These are phyloP conservation scores for Simplicillium aogashimaense DNA, from an alignment of 2,329 filamentous ascomycete species.

Conservation along the genomic window DNA sequence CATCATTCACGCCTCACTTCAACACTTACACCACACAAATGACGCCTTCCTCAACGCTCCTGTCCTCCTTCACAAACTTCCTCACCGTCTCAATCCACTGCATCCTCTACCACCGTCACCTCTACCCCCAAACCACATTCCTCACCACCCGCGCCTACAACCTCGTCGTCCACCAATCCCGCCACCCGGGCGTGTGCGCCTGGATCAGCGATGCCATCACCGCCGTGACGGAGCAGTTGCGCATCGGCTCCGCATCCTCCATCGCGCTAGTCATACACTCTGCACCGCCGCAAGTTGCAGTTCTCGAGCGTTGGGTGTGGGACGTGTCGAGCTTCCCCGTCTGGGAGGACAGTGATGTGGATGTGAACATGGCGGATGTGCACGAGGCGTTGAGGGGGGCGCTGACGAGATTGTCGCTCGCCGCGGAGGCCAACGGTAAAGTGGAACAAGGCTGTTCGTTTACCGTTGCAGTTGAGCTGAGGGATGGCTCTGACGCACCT, in stretches of 20 bases:
- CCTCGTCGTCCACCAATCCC: constrained; percentile 73
- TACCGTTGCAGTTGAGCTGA: constrained; percentile 65
- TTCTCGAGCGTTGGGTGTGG: constrained; percentile 54
- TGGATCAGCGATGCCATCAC: constrained; percentile 78
- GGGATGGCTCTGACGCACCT: constrained; percentile 46
- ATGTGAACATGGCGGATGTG: constrained; percentile 48
- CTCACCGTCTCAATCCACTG: constrained; percentile 77
- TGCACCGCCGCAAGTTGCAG: constrained; percentile 20
- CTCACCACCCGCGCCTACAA: constrained; percentile 73
- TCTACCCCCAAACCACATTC: constrained; percentile 74
- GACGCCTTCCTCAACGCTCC: constrained; percentile 34
- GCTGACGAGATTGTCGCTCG: constrained; percentile 51
- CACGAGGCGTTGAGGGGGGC: constrained; percentile 64
- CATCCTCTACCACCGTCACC: constrained; percentile 68
- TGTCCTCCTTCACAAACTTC: constrained; percentile 67
- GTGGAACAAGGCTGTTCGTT: constrained; percentile 61
- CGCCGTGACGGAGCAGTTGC: constrained; percentile 61
- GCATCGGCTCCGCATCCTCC: constrained; percentile 38
- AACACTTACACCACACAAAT: constrained; percentile 3
- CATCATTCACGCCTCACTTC: not conserved
- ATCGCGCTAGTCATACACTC: constrained; percentile 39
- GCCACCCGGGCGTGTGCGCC: constrained; percentile 74
- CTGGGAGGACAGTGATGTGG: constrained; percentile 16
- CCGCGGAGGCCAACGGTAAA: constrained; percentile 43
- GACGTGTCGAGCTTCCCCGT: constrained; percentile 43